phyloP scores from a whole-genome alignment of 306 rosid genomes.

The Vigna radiata region DNA sequence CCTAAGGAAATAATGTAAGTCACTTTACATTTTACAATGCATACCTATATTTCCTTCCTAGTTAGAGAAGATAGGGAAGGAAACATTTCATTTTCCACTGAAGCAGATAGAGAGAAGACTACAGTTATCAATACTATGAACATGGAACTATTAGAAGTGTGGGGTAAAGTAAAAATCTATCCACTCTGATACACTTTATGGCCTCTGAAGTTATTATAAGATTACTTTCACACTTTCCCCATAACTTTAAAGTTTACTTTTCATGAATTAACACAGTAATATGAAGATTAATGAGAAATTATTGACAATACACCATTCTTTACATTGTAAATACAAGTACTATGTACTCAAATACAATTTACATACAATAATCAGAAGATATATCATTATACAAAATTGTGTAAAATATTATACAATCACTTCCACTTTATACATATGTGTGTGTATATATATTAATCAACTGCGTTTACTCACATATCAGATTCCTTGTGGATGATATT shows the following conservation, averaged over 20 bases:
- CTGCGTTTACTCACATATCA: too few species aligned
- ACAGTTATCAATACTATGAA: slow-evolving; percentile 21
- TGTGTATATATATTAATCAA: neutral
- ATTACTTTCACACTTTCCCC: slow-evolving; percentile 9
- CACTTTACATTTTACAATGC: neutral
- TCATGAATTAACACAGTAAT: neutral
- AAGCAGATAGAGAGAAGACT: slow-evolving; percentile 24
- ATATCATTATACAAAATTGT: neutral
- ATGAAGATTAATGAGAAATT: neutral
- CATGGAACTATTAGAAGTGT: neutral
- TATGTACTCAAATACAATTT: neutral
- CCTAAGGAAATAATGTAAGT: slow-evolving; percentile 90
- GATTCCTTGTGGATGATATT: slow-evolving; percentile 96
- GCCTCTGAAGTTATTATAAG: slow-evolving; percentile 16
- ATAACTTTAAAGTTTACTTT: neutral
- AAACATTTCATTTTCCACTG: slow-evolving; percentile 32
- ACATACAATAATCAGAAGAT: neutral
- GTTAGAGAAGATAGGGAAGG: slow-evolving; percentile 15
- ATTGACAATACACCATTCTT: neutral
- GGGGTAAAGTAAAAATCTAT: neutral
- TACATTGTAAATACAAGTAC: neutral
- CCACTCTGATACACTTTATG: slow-evolving; percentile 6
- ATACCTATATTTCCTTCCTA: slow-evolving; percentile 14
- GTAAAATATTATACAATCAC: neutral
- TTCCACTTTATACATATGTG: too few species aligned